Conservation (phyloP, 1,139 yeast species). For the Taphrina populina region DNA sequence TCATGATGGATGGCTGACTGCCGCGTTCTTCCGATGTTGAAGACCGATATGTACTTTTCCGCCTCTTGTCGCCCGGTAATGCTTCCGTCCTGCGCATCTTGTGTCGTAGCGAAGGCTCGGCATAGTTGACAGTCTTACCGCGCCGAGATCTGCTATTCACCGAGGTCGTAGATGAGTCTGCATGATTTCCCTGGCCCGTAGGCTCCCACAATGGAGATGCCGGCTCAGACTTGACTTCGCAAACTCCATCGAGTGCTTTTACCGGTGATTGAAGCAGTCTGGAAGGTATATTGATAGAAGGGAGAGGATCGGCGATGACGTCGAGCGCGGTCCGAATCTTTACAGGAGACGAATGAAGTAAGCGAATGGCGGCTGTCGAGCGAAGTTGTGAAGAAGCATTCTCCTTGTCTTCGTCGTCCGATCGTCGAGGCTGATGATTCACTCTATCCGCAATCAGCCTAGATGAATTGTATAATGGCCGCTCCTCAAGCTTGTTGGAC, state of each 20-base stretch:
- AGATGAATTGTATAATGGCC: not conserved
- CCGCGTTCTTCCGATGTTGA: conserved; percentile 7
- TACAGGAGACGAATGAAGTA: conserved; percentile 15
- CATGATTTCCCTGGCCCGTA: not conserved
- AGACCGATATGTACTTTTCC: conserved; percentile 23
- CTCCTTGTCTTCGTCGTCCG: conserved; percentile 12
- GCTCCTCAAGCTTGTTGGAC: conserved; percentile 5
- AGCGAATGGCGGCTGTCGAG: not conserved
- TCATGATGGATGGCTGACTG: conserved; percentile 12
- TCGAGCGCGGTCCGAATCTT: conserved; percentile 12
- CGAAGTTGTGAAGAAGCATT: conserved; percentile 1
- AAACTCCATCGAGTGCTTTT: conserved; percentile 7
- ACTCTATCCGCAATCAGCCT: too few species aligned
- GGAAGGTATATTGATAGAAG: conserved; percentile 1
- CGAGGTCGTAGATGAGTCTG: not conserved
- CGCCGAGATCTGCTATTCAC: conserved; percentile 43
- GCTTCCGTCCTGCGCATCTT: conserved; percentile 72
- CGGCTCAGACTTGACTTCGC: conserved; percentile 30
- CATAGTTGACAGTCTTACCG: conserved; percentile 62
- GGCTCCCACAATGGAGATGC: conserved; percentile 12
- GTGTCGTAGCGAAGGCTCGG: conserved; percentile 63
- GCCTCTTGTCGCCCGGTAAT: conserved; percentile 33
- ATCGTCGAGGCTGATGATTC: not conserved
- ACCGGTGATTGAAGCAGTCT: not conserved
- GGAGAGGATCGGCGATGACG: conserved; percentile 17